A percentile compares a stretch with the other conserved stretches of the same genome.
These are phyloP conservation scores for Aspergillus wentii DNA, from an alignment of 495 filamentous ascomycete species.

Conservation along the genomic window DNA sequence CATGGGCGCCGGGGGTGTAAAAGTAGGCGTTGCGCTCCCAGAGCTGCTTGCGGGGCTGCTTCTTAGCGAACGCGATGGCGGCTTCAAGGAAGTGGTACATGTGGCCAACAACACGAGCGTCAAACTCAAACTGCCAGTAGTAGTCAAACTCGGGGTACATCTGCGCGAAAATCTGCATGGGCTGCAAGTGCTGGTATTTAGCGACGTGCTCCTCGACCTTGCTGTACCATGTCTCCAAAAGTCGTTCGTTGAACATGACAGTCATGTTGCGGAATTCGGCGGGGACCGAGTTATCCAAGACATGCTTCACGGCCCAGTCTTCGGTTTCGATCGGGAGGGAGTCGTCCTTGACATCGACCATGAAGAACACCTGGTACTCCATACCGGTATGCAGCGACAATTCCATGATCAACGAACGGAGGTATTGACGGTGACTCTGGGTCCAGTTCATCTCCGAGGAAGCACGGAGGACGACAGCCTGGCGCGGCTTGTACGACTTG, in stretches of 20 bases:
- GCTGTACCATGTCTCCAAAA: slow-evolving; percentile 56
- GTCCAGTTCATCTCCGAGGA: slow-evolving; percentile 62
- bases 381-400: slow-evolving; percentile 66
- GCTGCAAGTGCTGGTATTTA: slow-evolving; percentile 17
- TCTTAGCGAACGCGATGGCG: slow-evolving; percentile 51
- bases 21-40: slow-evolving; percentile 71
- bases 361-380: slow-evolving; percentile 69
- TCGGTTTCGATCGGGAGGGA: slow-evolving; percentile 49
- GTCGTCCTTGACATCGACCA: slow-evolving; percentile 63
- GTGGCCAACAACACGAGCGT: slow-evolving; percentile 63
- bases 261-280: slow-evolving; percentile 61
- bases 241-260: slow-evolving; percentile 57
- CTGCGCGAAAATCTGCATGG: slow-evolving; percentile 50
- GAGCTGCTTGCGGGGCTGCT: slow-evolving; percentile 58
- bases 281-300: slow-evolving; percentile 51
- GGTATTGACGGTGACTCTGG: slow-evolving; percentile 59
- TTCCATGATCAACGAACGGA: slow-evolving; percentile 70
- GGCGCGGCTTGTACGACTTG: slow-evolving; percentile 29
- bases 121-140: slow-evolving; percentile 72
- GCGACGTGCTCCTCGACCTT: slow-evolving; percentile 25
- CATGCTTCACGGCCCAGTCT: slow-evolving; percentile 44
- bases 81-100: slow-evolving; percentile 63
- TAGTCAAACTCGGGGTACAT: slow-evolving; percentile 65
- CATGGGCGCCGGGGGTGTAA: slow-evolving; percentile 61
- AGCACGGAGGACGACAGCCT: slow-evolving; percentile 62